These are phyloP conservation scores for Thinopyrum obtusiflorum DNA, from an alignment of 202 grass and related monocot species.

Conservation along the genomic window DNA sequence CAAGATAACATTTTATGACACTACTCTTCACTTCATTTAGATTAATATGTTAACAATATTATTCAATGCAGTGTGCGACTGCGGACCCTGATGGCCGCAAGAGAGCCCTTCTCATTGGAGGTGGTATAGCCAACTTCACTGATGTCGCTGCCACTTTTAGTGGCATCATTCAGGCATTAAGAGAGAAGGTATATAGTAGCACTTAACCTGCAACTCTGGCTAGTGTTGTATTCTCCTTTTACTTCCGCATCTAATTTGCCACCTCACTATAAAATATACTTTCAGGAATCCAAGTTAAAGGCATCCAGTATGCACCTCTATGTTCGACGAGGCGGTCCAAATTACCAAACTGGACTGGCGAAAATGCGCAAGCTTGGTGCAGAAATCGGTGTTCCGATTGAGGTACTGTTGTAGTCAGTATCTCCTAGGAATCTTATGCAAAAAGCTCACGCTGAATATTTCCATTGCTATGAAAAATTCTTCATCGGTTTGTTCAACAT, in stretches of 20 bases:
- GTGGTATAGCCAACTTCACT: conserved; percentile 81
- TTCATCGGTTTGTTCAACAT: background rate
- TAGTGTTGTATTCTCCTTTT: background rate
- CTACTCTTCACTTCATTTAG: background rate
- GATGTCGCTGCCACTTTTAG: conserved; percentile 75
- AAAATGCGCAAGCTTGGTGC: conserved; percentile 63
- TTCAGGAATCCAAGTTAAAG: conserved; percentile 69
- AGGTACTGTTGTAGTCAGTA: conserved; percentile 33
- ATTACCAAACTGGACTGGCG: conserved; percentile 67
- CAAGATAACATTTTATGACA: background rate
- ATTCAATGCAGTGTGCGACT: conserved; percentile 50
- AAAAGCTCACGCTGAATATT: background rate
- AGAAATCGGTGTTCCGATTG: conserved; percentile 59
- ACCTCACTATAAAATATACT: background rate
- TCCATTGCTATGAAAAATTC: background rate
- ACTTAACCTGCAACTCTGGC: background rate
- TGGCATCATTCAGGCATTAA: conserved; percentile 68
- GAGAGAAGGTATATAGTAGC: conserved; percentile 55
- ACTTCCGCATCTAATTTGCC: conserved; percentile 6
- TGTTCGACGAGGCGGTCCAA: conserved; percentile 69
- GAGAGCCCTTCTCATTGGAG: conserved; percentile 78
- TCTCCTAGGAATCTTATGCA: background rate
- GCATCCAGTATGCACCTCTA: conserved; percentile 65
- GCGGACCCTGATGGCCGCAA: conserved; percentile 67
- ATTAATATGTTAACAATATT: background rate